Percentiles rank a stretch among this genome's conserved stretches.
Conservation (phyloP, 805 yeast genomes). For the Saturnispora saitoi region DNA sequence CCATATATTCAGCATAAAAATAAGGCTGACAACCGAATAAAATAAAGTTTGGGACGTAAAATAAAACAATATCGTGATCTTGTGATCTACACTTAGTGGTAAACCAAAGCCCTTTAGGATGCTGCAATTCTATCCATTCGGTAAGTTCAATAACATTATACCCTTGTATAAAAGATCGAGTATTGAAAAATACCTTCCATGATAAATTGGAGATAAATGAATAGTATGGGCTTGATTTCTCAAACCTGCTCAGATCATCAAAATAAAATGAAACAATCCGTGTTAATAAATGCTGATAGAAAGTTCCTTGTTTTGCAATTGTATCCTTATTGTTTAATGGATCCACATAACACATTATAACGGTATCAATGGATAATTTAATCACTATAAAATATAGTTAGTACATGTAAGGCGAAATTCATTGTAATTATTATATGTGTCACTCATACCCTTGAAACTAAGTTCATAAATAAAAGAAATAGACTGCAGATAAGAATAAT, state of each 20-base stretch:
- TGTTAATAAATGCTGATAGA: conserved; percentile 21
- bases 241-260: conserved; percentile 12
- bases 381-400: conserved; percentile 13
- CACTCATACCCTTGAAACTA: conserved; percentile 2
- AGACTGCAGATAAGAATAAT: conserved; percentile 17
- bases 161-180: conserved; percentile 27
- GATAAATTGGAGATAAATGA: conserved; percentile 25
- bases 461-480: conserved; percentile 8
- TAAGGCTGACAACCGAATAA: conserved; percentile 29
- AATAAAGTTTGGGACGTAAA: conserved; percentile 39
- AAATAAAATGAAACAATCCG: conserved; percentile 17
- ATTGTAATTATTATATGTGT: neutral
- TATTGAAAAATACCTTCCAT: conserved; percentile 26
- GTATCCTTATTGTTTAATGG: conserved; percentile 25
- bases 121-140: conserved; percentile 16
- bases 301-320: conserved; percentile 26
- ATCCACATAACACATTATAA: conserved; percentile 24
- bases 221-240: conserved; percentile 15
- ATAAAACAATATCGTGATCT: conserved; percentile 33
- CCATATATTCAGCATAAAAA: conserved; percentile 38
- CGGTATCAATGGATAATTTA: conserved; percentile 18
- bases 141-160: conserved; percentile 30
- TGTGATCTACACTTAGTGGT: conserved; percentile 27
- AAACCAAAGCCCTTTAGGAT: conserved; percentile 20
- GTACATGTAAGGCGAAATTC: neutral